Evolutionary conservation across 192 early-diverging fungal species (phyloP).

Genomic region (Coemansia sp.): DNA sequence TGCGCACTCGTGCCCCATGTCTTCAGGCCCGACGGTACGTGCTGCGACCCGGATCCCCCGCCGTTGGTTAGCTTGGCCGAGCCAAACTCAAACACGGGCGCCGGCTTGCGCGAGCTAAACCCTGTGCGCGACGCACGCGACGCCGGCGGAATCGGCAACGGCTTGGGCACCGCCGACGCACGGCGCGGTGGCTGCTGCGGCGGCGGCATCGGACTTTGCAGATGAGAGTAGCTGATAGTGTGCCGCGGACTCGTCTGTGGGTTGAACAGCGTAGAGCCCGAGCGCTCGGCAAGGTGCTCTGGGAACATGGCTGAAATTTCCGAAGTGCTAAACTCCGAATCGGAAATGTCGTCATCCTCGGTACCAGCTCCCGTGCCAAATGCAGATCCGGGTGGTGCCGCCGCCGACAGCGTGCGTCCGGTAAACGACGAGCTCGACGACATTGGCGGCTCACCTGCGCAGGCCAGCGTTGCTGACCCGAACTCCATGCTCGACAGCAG

Average conservation of each 20-base stretch:
- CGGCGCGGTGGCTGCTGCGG: background rate
- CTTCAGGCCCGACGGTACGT: background rate
- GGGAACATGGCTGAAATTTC: slow-evolving; percentile 23
- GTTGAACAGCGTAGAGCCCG: slow-evolving; percentile 27
- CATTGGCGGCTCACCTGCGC: slow-evolving; percentile 6
- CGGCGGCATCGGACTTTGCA: background rate
- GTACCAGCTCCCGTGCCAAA: background rate
- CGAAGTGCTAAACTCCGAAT: slow-evolving; percentile 26
- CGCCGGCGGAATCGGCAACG: slow-evolving; percentile 24
- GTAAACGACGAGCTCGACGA: slow-evolving; percentile 16
- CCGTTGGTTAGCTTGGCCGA: slow-evolving; percentile 41
- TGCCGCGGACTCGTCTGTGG: slow-evolving; percentile 3
- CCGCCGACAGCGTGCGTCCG: slow-evolving; percentile 2
- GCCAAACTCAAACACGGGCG: slow-evolving; percentile 42
- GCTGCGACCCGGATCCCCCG: background rate
- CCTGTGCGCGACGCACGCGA: slow-evolving; percentile 6
- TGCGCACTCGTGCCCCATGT: slow-evolving; percentile 27
- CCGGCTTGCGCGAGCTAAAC: slow-evolving; percentile 23
- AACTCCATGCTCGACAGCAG: slow-evolving; percentile 29
- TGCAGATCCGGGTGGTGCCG: background rate
- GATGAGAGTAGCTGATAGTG: slow-evolving; percentile 7
- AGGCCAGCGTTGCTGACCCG: slow-evolving; percentile 30
- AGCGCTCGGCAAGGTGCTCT: slow-evolving; percentile 17
- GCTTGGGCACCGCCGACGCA: slow-evolving; percentile 12
- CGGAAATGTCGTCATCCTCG: slow-evolving; percentile 6